Conservation (phyloP, 208 protist species). For the Trichomonas vaginalis region DNA sequence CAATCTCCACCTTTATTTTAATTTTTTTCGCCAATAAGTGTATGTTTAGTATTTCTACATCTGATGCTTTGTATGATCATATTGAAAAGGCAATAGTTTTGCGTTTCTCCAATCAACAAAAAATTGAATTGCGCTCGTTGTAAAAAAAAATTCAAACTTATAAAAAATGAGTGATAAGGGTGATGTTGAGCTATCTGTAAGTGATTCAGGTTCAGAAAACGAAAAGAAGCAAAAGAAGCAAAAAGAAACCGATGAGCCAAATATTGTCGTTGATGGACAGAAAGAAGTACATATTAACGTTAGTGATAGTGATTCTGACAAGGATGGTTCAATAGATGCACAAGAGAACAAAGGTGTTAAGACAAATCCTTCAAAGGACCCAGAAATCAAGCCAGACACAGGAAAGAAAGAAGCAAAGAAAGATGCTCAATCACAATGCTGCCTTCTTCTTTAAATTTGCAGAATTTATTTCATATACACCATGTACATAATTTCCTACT, state of each 20-base stretch:
- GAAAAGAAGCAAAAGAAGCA: neutral
- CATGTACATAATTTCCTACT: too few species aligned
- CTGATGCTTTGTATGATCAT: too few species aligned
- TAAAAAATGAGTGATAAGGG: neutral
- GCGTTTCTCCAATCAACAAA: too few species aligned
- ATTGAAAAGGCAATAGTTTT: too few species aligned
- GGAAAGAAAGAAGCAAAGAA: neutral
- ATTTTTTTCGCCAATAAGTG: too few species aligned
- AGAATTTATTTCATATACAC: too few species aligned
- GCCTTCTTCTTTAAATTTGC: neutral
- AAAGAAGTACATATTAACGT: neutral
- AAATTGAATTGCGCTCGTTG: too few species aligned
- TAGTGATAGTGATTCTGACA: neutral
- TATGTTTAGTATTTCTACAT: too few species aligned
- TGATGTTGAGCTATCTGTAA: neutral
- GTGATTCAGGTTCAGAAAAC: neutral
- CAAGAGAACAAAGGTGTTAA: neutral
- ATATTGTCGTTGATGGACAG: neutral
- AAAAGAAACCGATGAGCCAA: neutral
- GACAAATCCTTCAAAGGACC: neutral
- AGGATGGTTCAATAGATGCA: neutral
- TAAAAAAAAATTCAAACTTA: too few species aligned
- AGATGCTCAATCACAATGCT: neutral
- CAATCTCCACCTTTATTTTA: too few species aligned
- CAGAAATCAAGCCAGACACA: neutral